Conservation (phyloP, 1,284 basidiomycete species). For the Ganoderma lucidum region DNA sequence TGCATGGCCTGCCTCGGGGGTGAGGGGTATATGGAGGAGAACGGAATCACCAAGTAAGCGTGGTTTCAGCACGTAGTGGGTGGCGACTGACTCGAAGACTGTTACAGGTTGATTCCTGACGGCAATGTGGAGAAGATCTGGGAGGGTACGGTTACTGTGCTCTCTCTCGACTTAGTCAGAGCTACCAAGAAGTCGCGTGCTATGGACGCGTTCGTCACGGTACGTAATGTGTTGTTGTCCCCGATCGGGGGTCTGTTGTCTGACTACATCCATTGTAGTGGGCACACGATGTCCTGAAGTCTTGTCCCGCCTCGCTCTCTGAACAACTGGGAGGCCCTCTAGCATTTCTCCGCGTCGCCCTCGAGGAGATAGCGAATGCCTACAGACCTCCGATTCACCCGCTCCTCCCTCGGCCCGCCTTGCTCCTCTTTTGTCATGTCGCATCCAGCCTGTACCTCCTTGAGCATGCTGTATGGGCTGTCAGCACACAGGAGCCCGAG, state of each 20-base stretch:
- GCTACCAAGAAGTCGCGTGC: conserved; percentile 52
- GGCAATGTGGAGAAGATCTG: conserved; percentile 82
- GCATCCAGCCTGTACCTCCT: conserved; percentile 62
- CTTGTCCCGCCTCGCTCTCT: conserved; percentile 46
- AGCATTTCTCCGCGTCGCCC: conserved; percentile 44
- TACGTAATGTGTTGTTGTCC: conserved; percentile 32
- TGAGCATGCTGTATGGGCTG: conserved; percentile 72
- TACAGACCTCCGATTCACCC: conserved; percentile 51
- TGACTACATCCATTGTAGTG: conserved; percentile 51
- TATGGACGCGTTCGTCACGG: conserved; percentile 47
- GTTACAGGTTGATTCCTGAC: conserved; percentile 62
- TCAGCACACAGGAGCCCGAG: conserved; percentile 42
- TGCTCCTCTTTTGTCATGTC: conserved; percentile 63
- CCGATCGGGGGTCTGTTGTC: neutral
- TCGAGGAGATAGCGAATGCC: conserved; percentile 46
- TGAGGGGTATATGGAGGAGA: conserved; percentile 87
- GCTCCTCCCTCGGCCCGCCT: conserved; percentile 60
- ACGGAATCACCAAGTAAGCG: conserved; percentile 63
- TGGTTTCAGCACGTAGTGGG: no score
- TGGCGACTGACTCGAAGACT: neutral
- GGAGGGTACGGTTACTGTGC: conserved; percentile 79
- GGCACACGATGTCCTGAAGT: conserved; percentile 54
- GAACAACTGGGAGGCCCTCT: conserved; percentile 40
- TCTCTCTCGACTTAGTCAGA: conserved; percentile 72
- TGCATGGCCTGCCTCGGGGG: conserved; percentile 81